Evolutionary conservation across 768 basidiomycete species (phyloP), one percentile per base, ranked within the genome.

Genomic region (Melanogaster broomeanus): DNA sequence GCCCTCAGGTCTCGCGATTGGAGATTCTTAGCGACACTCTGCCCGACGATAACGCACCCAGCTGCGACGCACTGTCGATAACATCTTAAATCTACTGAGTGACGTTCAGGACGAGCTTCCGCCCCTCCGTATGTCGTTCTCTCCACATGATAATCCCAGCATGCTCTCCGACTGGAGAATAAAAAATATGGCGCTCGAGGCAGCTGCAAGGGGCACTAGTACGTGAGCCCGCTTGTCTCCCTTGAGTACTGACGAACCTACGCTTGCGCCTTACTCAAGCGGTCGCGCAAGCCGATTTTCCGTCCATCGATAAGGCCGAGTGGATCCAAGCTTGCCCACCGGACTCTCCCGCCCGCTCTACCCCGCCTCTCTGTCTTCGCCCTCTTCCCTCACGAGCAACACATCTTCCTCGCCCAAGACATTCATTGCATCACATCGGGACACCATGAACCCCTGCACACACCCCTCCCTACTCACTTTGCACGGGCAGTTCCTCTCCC

Each of bases 401-500:
- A 43, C 38, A 2, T 28, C 35, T 0, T 15, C 54, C 4, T 19
- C 34, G 3, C 42, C 43, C 2, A 64, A 66, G 39, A 61, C 65
- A 2, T 76, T 76, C 42, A 72, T 76, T 30, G 63, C 64, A 21
- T 63, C 72, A 25, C 75, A 75, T 45, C 57, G 53, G 2, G 54
- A 48, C 12, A 51, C 66, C 19, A 75, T 76, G 74, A 49, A 74
- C 43, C 69, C 74, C 0, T 76, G 75, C 52, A 25, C 38, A 21
- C 62, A 75, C 47, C 75, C 75, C 1, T 57, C 59, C 13, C 53
- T 70, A 34, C 47, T 76, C 31, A 48, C 47, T 3, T 69, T 75
- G 0, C 81, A 84, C 55, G 82, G 81, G 0, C 77, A 79, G 45
- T 82, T 80, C 57, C 70, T 84, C 19, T 73, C 77, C 0, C 74